A percentile compares a stretch with the other conserved stretches of the same genome.
Evolutionary conservation across 108 stramenopile genomes (phyloP).

Genomic region (Nitzschia palea): DNA sequence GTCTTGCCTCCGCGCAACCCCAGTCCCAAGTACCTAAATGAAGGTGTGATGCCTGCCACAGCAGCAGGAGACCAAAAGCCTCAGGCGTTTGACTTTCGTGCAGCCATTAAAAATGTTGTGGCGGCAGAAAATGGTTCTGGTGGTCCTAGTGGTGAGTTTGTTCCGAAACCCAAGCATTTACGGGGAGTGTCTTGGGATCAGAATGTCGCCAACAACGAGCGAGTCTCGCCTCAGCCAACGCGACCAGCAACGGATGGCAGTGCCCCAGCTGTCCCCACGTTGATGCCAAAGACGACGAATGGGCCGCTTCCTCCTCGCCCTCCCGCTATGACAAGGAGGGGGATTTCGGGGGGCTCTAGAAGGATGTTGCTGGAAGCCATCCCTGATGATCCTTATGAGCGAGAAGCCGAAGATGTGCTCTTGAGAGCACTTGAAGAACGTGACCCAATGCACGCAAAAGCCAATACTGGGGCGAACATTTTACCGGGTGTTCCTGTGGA

Average conservation of each 20-base stretch:
- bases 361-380: neutral
- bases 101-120: neutral
- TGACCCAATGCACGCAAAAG: neutral
- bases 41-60: no score
- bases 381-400: neutral
- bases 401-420: constrained; percentile 1
- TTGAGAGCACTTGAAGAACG: neutral
- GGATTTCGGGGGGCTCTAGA: neutral
- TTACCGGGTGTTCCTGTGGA: constrained; percentile 2
- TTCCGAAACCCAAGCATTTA: neutral
- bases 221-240: no score
- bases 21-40: no score
- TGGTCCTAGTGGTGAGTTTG: neutral
- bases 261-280: neutral
- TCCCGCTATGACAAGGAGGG: neutral
- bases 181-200: constrained; percentile 8
- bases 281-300: neutral
- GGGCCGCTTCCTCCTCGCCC: neutral
- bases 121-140: neutral
- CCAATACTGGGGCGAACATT: constrained; percentile 1
- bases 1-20: no score
- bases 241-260: neutral
- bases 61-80: neutral
- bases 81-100: neutral
- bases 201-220: neutral